Evolutionary conservation across 2,329 filamentous ascomycete species (phyloP).

Genomic region (Stenocarpella maydis): DNA sequence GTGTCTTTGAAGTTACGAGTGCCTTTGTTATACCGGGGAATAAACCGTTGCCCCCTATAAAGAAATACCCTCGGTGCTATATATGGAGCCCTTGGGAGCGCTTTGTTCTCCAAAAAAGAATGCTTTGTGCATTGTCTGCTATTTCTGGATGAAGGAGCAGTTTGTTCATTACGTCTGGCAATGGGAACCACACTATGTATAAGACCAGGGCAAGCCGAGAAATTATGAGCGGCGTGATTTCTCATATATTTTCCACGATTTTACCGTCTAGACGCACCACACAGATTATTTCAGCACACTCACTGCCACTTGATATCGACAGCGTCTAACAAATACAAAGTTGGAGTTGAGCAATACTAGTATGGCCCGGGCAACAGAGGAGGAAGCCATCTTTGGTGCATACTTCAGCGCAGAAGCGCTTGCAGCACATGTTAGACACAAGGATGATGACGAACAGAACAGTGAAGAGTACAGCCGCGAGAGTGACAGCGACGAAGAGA

Average conservation of each 20-base stretch:
- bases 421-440: not conserved
- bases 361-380: not conserved
- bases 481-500: not conserved
- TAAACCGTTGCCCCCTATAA: not conserved
- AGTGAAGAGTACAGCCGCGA: not conserved
- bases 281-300: not conserved
- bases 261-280: not conserved
- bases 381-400: not conserved
- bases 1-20: not conserved
- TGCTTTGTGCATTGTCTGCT: not conserved
- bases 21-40: not conserved
- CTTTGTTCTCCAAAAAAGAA: slow-evolving; percentile 10
- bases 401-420: slow-evolving; percentile 15
- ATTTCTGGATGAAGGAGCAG: not conserved
- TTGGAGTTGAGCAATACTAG: fast-evolving
- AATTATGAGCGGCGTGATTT: too few species aligned
- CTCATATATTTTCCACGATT: too few species aligned
- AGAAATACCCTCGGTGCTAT: not conserved
- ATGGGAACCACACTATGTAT: not conserved
- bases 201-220: too few species aligned
- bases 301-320: not conserved
- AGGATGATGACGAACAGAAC: not conserved
- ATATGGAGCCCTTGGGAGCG: not conserved
- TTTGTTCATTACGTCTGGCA: fast-evolving
- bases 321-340: not conserved